Evolutionary conservation across 371 early-diverging fungal genomes (phyloP), one percentile per base, ranked within the genome.

Genomic region (Mortierella sp.): DNA sequence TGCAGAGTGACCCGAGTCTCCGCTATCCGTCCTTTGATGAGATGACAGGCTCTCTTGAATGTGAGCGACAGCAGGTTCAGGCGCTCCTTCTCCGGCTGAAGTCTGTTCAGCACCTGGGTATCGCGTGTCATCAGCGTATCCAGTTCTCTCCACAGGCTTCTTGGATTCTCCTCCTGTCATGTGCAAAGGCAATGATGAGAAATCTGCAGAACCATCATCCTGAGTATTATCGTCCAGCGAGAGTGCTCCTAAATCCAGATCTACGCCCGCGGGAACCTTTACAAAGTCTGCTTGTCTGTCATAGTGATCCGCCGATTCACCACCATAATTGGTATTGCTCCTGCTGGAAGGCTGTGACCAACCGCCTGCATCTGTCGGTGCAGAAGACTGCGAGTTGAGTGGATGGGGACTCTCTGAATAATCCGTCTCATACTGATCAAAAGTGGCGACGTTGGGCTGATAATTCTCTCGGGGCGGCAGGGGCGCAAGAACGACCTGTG

Each of bases 111-210:
- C 64, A 34, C 61, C 76, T 42, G 76, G 49, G 66, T 41, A 61
- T 24, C 69, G 59, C 38, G 67, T 52, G 48, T 69, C 78, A 27
- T 76, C 78, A 4, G 52, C 78, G 42, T 76, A 76, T 1, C 78
- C 78, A 21, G 53, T 55, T 16, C 78, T 53, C 43, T 76, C 78
- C 0, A 62, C 56, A 10, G 78, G 78, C 46, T 58, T 52, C 28
- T 62, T 65, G 19, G 78, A 54, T 45, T 76, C 34, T 34, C 34
- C 78, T 5, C 68, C 74, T 12, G 58, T 39, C 19, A 69, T 55
- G 21, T 63, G 78, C 27, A 76, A 28, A 4, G 78, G 78, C n/a
- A 49, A 21, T 2, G 74, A 58, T n/a, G 59, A 21, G 1, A 64
- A 24, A 1, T 54, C 68, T 14, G 24, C 46, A 28, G 10, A 24